Evolutionary conservation across 768 basidiomycete species (phyloP), one percentile per base, ranked within the genome.

Genomic region (Lentinula aciculospora): DNA sequence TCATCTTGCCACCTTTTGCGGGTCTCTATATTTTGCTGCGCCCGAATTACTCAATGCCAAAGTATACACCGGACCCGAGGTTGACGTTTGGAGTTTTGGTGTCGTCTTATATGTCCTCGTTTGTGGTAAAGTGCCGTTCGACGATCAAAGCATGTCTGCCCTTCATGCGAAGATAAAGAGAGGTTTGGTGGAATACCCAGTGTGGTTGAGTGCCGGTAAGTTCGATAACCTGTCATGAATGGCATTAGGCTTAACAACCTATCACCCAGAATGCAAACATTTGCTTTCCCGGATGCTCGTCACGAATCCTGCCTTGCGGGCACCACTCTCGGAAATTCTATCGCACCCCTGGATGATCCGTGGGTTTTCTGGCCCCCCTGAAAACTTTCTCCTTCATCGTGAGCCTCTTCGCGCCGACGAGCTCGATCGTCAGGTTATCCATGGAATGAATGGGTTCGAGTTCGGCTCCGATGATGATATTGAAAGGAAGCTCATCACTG

Each of bases 141-240:
- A 99, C 66, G 97, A 99, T 69, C 94, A 98, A 72, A 94, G 89
- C 68, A 99, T 98, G 97, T 96, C 97, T 1, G 97, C 97, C 0
- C 75, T 99, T 54, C 97, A 98, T 69, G 97, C 97, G 25, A 99
- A 98, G 76, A 99, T 99, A 73, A 99, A 99, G 71, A 85, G 95
- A 4, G 96, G 97, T 0, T 74, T 94, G 39, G 95, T 98, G 31
- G 97, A 99, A 67, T 98, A 98, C 67, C 96, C 96, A 0, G 90
- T 91, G 2, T 99, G 97, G 97, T 77, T 98, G 15, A 94, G 90
- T 64, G 83, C 89, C 62, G 94, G 93, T 94, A 68, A 66, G 85
- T 78, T 29, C 6, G 48, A 53, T 49, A 39, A 39, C 31, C 39
- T 23, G 1, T 56, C 55, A 17, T 46, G 23, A 28, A n/a, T 15